Percentiles rank a stretch among this genome's conserved stretches.
Conservation (phyloP, 371 early-diverging fungal genomes). For the Dichotomocladium elegans region DNA sequence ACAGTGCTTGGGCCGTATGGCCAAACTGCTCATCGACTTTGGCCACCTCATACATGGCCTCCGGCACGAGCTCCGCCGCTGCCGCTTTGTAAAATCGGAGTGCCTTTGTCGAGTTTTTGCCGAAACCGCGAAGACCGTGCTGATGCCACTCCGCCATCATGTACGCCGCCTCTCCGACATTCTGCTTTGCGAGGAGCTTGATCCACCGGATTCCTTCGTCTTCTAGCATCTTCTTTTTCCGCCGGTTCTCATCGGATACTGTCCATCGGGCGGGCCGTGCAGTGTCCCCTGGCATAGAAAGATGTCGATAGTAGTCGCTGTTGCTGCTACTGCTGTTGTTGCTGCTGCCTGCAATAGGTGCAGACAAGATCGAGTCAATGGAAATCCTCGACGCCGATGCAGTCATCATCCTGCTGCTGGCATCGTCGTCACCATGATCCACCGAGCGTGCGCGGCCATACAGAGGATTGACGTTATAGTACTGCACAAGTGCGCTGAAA, state of each 20-base stretch:
- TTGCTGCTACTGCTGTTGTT: background rate
- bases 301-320: too few species aligned
- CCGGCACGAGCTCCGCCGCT: slow-evolving; percentile 30
- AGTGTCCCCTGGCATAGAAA: too few species aligned
- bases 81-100: slow-evolving; percentile 30
- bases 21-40: slow-evolving; percentile 51
- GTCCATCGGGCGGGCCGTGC: too few species aligned
- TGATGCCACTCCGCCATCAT: slow-evolving; percentile 70
- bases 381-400: background rate
- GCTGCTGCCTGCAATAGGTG: background rate
- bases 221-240: slow-evolving; percentile 27
- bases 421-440: background rate
- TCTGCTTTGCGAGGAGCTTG: slow-evolving; percentile 58
- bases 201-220: slow-evolving; percentile 74
- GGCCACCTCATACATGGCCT: slow-evolving; percentile 36
- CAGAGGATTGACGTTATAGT: background rate
- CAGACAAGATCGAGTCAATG: background rate
- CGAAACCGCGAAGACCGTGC: slow-evolving; percentile 53
- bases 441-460: background rate
- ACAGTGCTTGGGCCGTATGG: slow-evolving; percentile 52
- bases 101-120: slow-evolving; percentile 48
- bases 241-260: slow-evolving; percentile 2
- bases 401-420: background rate
- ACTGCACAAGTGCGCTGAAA: too few species aligned
- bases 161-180: slow-evolving; percentile 69